Percentiles rank a stretch among this genome's conserved stretches.
Evolutionary conservation across 345 rosid genomes (phyloP).

Genomic region (Aurinia saxatilis): DNA sequence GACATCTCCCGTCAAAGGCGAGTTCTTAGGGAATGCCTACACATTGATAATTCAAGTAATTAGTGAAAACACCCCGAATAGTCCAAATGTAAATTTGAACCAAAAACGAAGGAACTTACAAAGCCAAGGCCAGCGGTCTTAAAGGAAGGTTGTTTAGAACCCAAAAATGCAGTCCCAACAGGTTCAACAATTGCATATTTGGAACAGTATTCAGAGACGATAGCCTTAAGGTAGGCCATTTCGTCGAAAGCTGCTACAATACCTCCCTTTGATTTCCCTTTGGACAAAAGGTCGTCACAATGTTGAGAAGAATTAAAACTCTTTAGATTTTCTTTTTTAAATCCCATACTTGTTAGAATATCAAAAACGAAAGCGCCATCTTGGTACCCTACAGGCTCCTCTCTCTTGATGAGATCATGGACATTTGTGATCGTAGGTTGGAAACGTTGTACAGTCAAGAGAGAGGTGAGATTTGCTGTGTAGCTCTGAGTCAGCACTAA

Average conservation of each 20-base stretch:
- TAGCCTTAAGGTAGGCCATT: slow-evolving; percentile 22
- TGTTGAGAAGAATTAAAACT: background rate
- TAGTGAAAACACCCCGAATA: background rate
- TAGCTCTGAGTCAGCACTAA: slow-evolving; percentile 36
- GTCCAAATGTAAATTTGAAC: background rate
- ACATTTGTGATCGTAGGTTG: slow-evolving; percentile 2
- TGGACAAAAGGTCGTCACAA: slow-evolving; percentile 16
- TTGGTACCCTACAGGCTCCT: slow-evolving; percentile 19
- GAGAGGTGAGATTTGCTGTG: slow-evolving; percentile 36
- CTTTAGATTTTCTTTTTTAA: background rate
- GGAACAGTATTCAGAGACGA: slow-evolving; percentile 11
- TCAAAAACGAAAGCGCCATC: background rate
- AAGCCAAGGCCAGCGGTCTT: slow-evolving; percentile 39
- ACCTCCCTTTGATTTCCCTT: background rate
- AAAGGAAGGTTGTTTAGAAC: too few species aligned
- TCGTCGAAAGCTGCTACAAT: slow-evolving; percentile 32
- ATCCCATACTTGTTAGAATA: background rate
- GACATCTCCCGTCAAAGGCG: slow-evolving; percentile 32
- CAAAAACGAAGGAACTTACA: slow-evolving; percentile 18
- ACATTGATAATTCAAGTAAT: background rate
- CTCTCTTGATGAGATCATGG: slow-evolving; percentile 1
- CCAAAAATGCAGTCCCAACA: too few species aligned
- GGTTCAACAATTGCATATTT: slow-evolving; percentile 24
- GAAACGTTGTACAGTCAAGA: slow-evolving; percentile 28
- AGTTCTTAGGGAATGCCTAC: slow-evolving; percentile 37